These are phyloP conservation scores for Flagelloscypha sp. DNA, from an alignment of 768 basidiomycete species.

Conservation along the genomic window DNA sequence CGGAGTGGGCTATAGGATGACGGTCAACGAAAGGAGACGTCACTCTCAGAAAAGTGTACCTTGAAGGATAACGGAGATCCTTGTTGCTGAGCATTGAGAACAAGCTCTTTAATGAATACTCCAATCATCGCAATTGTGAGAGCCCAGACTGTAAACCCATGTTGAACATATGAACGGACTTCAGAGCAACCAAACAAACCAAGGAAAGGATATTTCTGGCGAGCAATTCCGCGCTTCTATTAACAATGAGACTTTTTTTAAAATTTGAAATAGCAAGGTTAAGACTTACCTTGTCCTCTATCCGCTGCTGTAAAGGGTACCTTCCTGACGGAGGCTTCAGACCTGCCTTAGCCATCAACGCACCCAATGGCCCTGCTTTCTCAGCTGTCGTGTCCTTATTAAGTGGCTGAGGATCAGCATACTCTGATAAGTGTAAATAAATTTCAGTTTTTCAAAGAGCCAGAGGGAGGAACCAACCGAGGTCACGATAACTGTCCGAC, in stretches of 20 bases:
- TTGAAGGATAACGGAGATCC: constrained; percentile 84
- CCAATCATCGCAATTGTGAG: constrained; percentile 61
- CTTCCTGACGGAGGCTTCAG: no score
- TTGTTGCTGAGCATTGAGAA: constrained; percentile 65
- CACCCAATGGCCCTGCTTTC: constrained; percentile 32
- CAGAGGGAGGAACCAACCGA: constrained; percentile 30
- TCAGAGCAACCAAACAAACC: constrained; percentile 36
- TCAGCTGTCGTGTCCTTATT: constrained; percentile 19
- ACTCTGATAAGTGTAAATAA: constrained; percentile 37
- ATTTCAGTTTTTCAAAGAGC: neutral
- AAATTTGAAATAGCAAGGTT: no score
- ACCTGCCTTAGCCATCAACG: constrained; percentile 37
- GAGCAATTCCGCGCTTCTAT: constrained; percentile 72
- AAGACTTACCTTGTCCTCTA: constrained; percentile 91
- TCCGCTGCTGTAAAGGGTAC: constrained; percentile 69
- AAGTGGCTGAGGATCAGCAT: constrained; percentile 43
- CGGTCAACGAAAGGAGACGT: no score
- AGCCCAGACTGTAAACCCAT: constrained; percentile 45
- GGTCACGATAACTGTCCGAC: constrained; percentile 37
- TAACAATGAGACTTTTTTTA: no score
- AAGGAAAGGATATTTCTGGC: constrained; percentile 72
- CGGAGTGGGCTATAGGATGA: constrained; percentile 50
- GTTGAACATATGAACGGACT: constrained; percentile 5
- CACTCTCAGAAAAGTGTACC: constrained; percentile 32
- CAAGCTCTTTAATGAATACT: constrained; percentile 79